phyloP scores from a whole-genome alignment of 768 basidiomycete genomes.

The Suillus fuscotomentosus region DNA sequence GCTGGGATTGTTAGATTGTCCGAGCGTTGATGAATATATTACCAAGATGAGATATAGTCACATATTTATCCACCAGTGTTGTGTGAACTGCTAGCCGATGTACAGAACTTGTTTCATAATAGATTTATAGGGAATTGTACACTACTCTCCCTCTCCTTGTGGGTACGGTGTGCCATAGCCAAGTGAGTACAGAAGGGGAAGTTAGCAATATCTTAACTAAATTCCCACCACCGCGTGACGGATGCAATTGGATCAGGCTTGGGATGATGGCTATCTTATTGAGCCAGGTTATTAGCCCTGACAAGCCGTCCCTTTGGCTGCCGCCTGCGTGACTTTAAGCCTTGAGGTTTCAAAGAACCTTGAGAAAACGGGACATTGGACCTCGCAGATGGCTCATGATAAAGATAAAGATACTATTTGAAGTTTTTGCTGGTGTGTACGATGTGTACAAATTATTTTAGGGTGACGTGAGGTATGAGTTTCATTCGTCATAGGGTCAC shows the following conservation, averaged over 20 bases:
- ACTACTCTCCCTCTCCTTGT: background rate
- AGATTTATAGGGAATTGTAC: background rate
- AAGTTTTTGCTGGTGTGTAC: background rate
- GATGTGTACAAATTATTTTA: background rate
- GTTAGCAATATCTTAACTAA: background rate
- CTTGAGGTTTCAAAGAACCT: background rate
- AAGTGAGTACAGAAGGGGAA: background rate
- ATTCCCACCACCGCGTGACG: background rate
- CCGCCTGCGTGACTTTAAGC: background rate
- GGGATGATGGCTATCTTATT: background rate
- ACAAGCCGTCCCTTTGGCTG: background rate
- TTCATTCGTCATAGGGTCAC: background rate
- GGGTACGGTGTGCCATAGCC: no score
- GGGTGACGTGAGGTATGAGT: background rate
- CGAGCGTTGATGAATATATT: background rate
- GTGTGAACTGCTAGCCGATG: background rate
- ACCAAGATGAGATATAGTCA: background rate
- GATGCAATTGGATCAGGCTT: background rate
- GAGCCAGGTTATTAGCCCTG: background rate
- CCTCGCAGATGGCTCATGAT: background rate
- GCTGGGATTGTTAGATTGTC: conserved; percentile 67
- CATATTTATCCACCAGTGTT: background rate
- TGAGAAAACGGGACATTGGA: background rate
- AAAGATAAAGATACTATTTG: background rate
- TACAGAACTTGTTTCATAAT: background rate